phyloP scores from a whole-genome alignment of 148 eudicot species.

The Euryodendron excelsum region DNA sequence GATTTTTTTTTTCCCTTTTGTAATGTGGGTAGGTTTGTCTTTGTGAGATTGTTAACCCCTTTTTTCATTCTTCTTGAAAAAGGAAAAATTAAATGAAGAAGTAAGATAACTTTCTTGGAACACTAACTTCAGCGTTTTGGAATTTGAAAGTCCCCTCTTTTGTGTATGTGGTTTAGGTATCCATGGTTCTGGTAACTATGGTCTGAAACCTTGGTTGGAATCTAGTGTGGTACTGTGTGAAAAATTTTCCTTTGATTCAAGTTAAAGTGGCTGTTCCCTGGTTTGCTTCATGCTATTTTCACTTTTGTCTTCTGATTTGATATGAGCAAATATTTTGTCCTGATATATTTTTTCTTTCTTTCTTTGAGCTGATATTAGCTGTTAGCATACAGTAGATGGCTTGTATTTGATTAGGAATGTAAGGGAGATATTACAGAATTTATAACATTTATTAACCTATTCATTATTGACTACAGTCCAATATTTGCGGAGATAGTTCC shows the following conservation, averaged over 20 bases:
- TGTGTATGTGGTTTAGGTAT: too few relatives aligned
- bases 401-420: background rate
- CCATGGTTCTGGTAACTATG: background rate
- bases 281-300: background rate
- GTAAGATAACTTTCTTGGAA: too few relatives aligned
- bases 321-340: background rate
- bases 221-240: background rate
- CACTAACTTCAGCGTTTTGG: too few relatives aligned
- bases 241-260: background rate
- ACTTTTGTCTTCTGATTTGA: background rate
- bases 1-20: too few relatives aligned
- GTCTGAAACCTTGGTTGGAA: background rate
- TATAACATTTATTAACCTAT: background rate
- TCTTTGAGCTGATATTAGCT: background rate
- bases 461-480: constrained; percentile 50
- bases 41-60: too few relatives aligned
- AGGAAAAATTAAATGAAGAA: too few relatives aligned
- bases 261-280: background rate
- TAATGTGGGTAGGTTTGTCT: too few relatives aligned
- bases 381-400: background rate
- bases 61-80: too few relatives aligned
- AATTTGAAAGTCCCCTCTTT: too few relatives aligned
- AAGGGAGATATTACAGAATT: background rate
- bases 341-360: accelerated
- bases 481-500: constrained; percentile 98